Evolutionary conservation across 1,139 yeast species (phyloP).

Genomic region (Nakaseomyces sp.): DNA sequence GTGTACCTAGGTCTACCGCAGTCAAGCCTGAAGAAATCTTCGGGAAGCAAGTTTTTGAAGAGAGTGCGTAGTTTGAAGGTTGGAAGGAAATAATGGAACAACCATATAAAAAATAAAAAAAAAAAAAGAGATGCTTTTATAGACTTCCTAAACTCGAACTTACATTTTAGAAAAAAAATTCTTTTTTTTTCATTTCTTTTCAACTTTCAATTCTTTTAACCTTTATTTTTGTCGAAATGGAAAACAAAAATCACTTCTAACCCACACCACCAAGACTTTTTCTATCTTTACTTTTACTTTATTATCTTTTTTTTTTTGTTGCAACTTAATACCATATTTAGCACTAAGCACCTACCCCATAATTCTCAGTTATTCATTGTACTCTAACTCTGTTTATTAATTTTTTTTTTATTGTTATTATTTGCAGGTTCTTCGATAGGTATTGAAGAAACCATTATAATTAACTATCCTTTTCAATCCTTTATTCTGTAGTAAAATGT

Average conservation of each 20-base stretch:
- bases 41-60: conserved; percentile 51
- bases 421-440: too few relatives aligned
- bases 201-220: neutral
- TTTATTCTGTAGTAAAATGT: neutral
- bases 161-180: too few relatives aligned
- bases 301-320: neutral
- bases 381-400: neutral
- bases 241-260: too few relatives aligned
- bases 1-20: conserved; percentile 27
- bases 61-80: conserved; percentile 87
- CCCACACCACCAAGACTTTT: neutral
- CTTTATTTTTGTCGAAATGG: too few relatives aligned
- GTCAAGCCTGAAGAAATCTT: conserved; percentile 27
- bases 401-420: too few relatives aligned
- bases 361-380: conserved; percentile 4
- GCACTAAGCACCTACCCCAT: conserved; percentile 1
- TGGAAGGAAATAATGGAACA: conserved; percentile 34
- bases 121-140: too few relatives aligned
- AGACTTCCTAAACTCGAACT: neutral
- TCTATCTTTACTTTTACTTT: too few relatives aligned
- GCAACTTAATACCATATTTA: conserved; percentile 1
- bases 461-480: neutral
- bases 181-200: conserved; percentile 8
- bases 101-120: too few relatives aligned
- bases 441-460: neutral